These are phyloP conservation scores for Candida tetrigidarum DNA, from an alignment of 1,139 yeast species.

Conservation along the genomic window DNA sequence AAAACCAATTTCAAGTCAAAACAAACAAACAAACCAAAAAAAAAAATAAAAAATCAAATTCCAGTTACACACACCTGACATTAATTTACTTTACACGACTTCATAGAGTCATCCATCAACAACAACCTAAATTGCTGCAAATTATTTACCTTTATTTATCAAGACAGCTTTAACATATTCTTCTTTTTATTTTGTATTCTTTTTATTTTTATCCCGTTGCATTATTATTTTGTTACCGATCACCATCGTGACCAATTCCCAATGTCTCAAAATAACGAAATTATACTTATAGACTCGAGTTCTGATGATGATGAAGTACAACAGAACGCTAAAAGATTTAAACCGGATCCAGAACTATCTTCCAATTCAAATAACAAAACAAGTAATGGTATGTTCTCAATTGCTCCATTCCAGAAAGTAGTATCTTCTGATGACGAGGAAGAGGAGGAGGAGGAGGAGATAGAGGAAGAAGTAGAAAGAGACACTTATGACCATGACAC, in stretches of 20 bases:
- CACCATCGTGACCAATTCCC: background rate
- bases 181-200: too few species aligned
- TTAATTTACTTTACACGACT: conserved; percentile 1
- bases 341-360: conserved; percentile 8
- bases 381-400: conserved; percentile 7
- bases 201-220: too few species aligned
- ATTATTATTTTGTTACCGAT: background rate
- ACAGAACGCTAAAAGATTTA: conserved; percentile 15
- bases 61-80: background rate
- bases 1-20: background rate
- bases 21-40: background rate
- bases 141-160: background rate
- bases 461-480: conserved; percentile 1
- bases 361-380: background rate
- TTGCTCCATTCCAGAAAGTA: conserved; percentile 14
- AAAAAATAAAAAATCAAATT: background rate
- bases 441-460: background rate
- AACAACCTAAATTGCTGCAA: conserved; percentile 3
- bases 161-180: too few species aligned
- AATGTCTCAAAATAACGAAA: conserved; percentile 16
- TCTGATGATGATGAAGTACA: conserved; percentile 18
- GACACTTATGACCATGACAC: background rate
- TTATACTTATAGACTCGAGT: conserved; percentile 25
- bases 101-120: background rate
- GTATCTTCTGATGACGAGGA: conserved; percentile 10